Conservation (phyloP, 2,329 filamentous ascomycete genomes). For the Exutisphaerella laricina region DNA sequence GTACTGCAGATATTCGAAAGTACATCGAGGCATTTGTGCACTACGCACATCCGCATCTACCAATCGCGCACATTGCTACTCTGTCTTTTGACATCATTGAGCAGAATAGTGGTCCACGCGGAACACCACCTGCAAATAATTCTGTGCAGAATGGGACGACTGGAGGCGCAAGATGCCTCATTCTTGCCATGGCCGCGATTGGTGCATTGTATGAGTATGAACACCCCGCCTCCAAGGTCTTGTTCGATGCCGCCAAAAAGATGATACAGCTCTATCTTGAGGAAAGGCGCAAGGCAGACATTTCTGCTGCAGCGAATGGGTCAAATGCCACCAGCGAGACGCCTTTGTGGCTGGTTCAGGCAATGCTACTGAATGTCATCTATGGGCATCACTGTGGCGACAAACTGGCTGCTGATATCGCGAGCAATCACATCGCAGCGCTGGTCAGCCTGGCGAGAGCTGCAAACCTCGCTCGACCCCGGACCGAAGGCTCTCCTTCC, state of each 20-base stretch:
- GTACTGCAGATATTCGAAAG: slow-evolving; percentile 77
- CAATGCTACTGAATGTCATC: slow-evolving; percentile 92
- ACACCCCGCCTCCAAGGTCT: slow-evolving; percentile 67
- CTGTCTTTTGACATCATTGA: slow-evolving; percentile 80
- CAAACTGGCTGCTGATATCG: slow-evolving; percentile 83
- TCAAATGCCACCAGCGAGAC: slow-evolving; percentile 45
- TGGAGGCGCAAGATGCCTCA: slow-evolving; percentile 78
- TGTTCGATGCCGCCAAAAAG: slow-evolving; percentile 91
- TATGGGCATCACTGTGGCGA: slow-evolving; percentile 95
- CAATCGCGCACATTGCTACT: slow-evolving; percentile 89
- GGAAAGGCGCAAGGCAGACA: slow-evolving; percentile 79
- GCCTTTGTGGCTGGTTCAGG: slow-evolving; percentile 90
- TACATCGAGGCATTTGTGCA: slow-evolving; percentile 86
- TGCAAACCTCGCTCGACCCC: slow-evolving; percentile 65
- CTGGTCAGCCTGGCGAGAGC: slow-evolving; percentile 86
- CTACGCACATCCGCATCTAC: slow-evolving; percentile 89
- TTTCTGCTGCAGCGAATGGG: slow-evolving; percentile 55
- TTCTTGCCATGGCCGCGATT: slow-evolving; percentile 82
- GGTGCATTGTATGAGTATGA: slow-evolving; percentile 86
- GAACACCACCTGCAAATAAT: slow-evolving; percentile 44
- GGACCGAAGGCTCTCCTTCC: slow-evolving; percentile 14
- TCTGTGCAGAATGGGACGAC: slow-evolving; percentile 52
- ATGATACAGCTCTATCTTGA: slow-evolving; percentile 93
- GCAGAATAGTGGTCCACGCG: slow-evolving; percentile 52
- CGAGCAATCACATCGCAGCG: slow-evolving; percentile 84